Evolutionary conservation across 2,329 filamentous ascomycete species (phyloP), one percentile per base, ranked within the genome.

Genomic region (Aspergillus flavus): DNA sequence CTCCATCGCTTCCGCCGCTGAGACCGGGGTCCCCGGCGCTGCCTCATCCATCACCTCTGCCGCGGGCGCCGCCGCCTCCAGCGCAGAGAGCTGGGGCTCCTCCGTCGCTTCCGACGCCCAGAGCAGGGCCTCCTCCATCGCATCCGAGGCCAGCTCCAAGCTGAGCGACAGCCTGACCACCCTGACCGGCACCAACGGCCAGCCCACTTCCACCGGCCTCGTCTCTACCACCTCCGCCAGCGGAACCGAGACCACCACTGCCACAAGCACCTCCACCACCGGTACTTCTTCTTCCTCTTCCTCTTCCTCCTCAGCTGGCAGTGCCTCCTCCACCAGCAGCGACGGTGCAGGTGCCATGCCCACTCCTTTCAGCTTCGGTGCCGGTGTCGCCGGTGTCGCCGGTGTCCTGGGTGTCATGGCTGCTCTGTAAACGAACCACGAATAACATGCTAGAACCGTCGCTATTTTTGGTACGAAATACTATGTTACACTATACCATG

Each of bases 361-460:
- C 16, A 69, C 69, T 39, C 67, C 70, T 26, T 63, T 72, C 32
- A 66, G 67, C 30, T 60, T 67, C 14, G 58, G 61, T 3, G 41
- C 57, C 3, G 57, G 64, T 21, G 48, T 70, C 45, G 72, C 68
- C 21, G 72, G 70, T 65, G 59, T 73, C 32, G 72, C 69, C 12
- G 73, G 73, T 68, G 57, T 75, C 10, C 57, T 75, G 12, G 72
- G 72, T 59, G 59, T 73, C 36, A 75, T 75, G 71, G 70, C 66
- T 64, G 72, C 69, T 59, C 68, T 75, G 61, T 75, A 74, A 69
- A 64, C 34, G 21, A 19, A 32, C n/a, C 3, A 34, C 10, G 16
- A 36, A 36, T 36, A 30, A 28, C 19, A 28, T 6, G 7, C 16
- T 34, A n/a, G 7, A 16, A 21, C 9, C 21, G 2, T 19, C 48